Evolutionary conservation across 78 protist genomes (phyloP), one percentile per base, ranked within the genome.

Genomic region (Monocercomonoides exilis): DNA sequence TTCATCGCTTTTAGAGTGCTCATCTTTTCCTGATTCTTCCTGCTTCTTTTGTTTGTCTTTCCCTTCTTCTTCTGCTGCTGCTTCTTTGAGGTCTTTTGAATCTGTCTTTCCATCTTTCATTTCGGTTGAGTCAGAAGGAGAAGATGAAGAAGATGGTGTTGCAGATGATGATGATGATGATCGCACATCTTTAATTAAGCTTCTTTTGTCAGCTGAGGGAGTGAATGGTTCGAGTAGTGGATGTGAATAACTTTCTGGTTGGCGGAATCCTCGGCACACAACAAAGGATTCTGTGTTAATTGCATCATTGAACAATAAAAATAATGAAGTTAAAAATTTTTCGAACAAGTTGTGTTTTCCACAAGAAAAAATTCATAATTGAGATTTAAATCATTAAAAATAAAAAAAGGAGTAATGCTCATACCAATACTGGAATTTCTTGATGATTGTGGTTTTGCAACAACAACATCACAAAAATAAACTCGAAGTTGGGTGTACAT

Each of bases 371-470:
- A 86, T 0, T 80, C n/a, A 6, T 6, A n/a, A 29, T 34, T 3
- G 79, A 29, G 79, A 6, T 6, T 36, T 46, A 44, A 0, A 6
- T 29, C 42, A 34, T 1, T 81, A 0, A 1, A 41, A 11, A 46
- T 29, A 0, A 0, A 0, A 43, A 38, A 82, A 34, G 21, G 1
- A 0, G 80, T n/a, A 42, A 2, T 0, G 5, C 0, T 32, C 46
- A 1, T 0, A 89, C 91, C 91, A 3, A 93, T 84, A 45, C 87
- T 44, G 5, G 96, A 90, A 44, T 91, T 93, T 44, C 99, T 89
- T 44, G 91, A 77, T 32, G 92, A 77, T 44, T 90, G 91, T 1
- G 99, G 99, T 91, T 97, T 97, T 77, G 91, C 91, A 42, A 91
- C 32, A 3, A 77, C 35, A 34, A 97, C 98, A 45, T 77, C 3